These are phyloP conservation scores for Amauroascus verrucosus DNA, from an alignment of 2,329 filamentous ascomycete genomes.

Conservation along the genomic window DNA sequence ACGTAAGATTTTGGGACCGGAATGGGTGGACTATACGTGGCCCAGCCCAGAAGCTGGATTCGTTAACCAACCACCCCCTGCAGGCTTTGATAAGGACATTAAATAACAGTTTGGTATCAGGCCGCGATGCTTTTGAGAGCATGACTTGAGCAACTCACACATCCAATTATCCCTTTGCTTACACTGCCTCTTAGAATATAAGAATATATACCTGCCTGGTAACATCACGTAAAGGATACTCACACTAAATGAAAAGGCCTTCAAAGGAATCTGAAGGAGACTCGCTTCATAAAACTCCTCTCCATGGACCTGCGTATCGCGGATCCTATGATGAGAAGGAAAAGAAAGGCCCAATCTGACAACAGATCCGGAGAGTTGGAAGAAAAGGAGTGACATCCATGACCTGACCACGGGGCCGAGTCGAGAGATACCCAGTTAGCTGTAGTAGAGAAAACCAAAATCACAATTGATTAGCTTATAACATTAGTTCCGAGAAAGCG, in stretches of 20 bases:
- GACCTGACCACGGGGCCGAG: no score
- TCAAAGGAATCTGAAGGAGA: not conserved
- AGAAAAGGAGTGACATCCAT: not conserved
- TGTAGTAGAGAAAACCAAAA: no score
- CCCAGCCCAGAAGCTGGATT: conserved; percentile 34
- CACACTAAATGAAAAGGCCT: not conserved
- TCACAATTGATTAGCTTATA: no score
- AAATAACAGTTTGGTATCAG: conserved; percentile 19
- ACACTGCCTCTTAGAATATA: no score
- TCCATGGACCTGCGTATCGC: conserved; percentile 16
- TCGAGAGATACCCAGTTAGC: not conserved
- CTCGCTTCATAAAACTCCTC: conserved; percentile 6
- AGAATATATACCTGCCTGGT: not conserved
- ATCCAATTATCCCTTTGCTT: no score
- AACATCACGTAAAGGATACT: not conserved
- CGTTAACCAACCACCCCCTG: conserved; percentile 27
- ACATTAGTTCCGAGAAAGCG: no score
- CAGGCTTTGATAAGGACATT: conserved; percentile 13
- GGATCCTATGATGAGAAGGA: conserved; percentile 16
- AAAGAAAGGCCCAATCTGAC: not conserved
- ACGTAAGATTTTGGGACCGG: conserved; percentile 29
- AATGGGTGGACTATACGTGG: conserved; percentile 40
- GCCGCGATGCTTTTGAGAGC: conserved; percentile 3
- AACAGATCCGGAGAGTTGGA: not conserved
- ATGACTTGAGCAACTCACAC: not conserved